Conservation (phyloP, 495 filamentous ascomycete genomes). For the Pyronema domesticum region DNA sequence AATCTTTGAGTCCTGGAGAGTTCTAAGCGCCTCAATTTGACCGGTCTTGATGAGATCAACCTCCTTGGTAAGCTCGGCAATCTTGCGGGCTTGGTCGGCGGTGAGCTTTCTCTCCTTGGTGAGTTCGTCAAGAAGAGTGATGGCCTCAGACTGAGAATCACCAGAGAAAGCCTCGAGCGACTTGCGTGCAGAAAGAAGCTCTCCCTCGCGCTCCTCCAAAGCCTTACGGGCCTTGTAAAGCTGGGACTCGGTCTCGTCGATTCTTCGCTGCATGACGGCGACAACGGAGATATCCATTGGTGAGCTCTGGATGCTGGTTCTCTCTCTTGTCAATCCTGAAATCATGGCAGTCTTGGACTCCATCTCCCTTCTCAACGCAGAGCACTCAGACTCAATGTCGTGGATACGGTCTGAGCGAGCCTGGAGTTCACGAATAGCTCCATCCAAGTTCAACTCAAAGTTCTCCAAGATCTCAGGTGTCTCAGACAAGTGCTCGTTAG, state of each 20-base stretch:
- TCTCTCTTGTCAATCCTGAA: conserved; percentile 76
- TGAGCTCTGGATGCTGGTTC: conserved; percentile 63
- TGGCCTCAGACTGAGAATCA: conserved; percentile 24
- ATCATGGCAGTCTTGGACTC: conserved; percentile 89
- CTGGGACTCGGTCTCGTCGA: conserved; percentile 67
- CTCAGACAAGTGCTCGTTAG: conserved; percentile 62
- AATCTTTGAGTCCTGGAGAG: conserved; percentile 55
- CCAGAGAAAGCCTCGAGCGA: conserved; percentile 16
- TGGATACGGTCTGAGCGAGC: conserved; percentile 73
- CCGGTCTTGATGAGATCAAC: conserved; percentile 55
- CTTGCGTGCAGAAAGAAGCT: conserved; percentile 37
- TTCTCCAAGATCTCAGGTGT: conserved; percentile 73
- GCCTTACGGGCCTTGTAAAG: conserved; percentile 56
- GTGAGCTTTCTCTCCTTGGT: conserved; percentile 27
- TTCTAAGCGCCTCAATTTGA: conserved; percentile 52
- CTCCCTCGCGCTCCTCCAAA: conserved; percentile 53
- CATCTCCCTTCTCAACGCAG: conserved; percentile 80
- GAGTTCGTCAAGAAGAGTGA: conserved; percentile 29
- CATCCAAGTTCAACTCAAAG: conserved; percentile 80
- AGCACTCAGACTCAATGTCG: conserved; percentile 70
- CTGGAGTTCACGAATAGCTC: conserved; percentile 83
- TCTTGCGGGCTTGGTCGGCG: conserved; percentile 40
- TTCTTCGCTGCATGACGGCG: conserved; percentile 68
- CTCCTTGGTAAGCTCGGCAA: conserved; percentile 55
- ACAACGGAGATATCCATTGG: conserved; percentile 88